Evolutionary conservation across 371 early-diverging fungal species (phyloP).

Genomic region (Mortierella sp.): DNA sequence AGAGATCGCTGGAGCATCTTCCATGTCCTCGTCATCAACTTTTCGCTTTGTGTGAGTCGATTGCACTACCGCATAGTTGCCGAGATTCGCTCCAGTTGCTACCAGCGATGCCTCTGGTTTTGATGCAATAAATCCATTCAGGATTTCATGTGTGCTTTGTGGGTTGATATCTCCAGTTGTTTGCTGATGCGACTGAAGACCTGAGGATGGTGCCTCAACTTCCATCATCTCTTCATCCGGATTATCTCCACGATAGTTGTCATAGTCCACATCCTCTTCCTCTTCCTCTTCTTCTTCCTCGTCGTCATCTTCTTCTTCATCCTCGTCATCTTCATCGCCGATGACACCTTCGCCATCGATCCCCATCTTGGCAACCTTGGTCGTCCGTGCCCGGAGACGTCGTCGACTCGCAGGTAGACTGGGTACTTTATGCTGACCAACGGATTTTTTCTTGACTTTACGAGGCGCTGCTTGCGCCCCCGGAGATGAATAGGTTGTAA

Average conservation of each 20-base stretch:
- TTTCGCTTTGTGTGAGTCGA: constrained; percentile 46
- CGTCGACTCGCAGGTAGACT: constrained; percentile 39
- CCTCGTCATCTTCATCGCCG: constrained; percentile 43
- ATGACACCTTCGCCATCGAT: constrained; percentile 29
- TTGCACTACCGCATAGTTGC: background rate
- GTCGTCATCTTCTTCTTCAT: constrained; percentile 42
- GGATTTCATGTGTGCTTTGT: constrained; percentile 3
- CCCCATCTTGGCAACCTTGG: constrained; percentile 55
- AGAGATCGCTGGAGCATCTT: constrained; percentile 40
- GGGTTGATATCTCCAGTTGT: constrained; percentile 17
- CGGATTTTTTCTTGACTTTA: constrained; percentile 37
- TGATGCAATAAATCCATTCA: constrained; percentile 48
- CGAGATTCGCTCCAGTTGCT: background rate
- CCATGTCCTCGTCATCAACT: constrained; percentile 55
- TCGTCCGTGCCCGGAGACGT: constrained; percentile 43
- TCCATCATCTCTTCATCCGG: constrained; percentile 47
- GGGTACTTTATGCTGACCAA: constrained; percentile 39
- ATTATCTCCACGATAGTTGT: constrained; percentile 25
- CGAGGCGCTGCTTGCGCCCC: constrained; percentile 32
- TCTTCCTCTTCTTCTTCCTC: constrained; percentile 51
- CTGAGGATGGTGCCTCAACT: constrained; percentile 18
- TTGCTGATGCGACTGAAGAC: constrained; percentile 11
- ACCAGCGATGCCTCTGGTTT: constrained; percentile 38
- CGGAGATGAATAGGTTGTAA: constrained; percentile 18
- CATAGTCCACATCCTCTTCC: constrained; percentile 36